phyloP scores from a whole-genome alignment of 2,329 filamentous ascomycete genomes.

The Trichoderma arundinaceum region DNA sequence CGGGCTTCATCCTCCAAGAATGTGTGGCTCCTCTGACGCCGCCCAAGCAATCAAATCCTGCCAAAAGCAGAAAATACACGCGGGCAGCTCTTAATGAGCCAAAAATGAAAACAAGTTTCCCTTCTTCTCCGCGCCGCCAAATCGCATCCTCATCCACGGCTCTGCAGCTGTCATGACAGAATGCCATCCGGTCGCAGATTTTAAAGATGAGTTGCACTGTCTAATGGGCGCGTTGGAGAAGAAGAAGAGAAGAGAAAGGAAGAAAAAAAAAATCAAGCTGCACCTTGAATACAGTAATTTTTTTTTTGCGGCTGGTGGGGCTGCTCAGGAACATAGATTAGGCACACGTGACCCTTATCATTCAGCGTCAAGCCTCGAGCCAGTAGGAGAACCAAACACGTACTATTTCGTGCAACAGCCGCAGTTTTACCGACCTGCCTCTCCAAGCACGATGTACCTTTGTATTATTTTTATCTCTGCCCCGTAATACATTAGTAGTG shows the following conservation, averaged over 20 bases:
- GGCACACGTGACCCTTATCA: constrained; percentile 32
- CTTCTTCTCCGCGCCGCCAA: constrained; percentile 62
- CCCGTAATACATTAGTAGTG: constrained; percentile 5
- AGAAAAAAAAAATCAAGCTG: background rate
- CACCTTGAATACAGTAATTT: constrained; percentile 3
- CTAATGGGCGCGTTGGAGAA: constrained; percentile 74
- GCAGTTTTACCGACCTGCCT: constrained; percentile 33
- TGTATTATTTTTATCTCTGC: background rate
- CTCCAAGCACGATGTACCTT: no score
- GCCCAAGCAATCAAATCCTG: constrained; percentile 43
- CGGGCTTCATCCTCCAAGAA: constrained; percentile 26
- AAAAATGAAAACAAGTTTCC: constrained; percentile 37
- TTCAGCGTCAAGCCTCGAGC: no score
- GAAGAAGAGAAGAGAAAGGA: constrained; percentile 45
- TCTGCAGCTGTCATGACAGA: constrained; percentile 67
- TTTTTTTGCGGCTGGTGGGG: constrained; percentile 3
- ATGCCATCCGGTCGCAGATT: constrained; percentile 65
- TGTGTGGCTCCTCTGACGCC: constrained; percentile 53
- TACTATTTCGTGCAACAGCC: background rate
- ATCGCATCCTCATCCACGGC: constrained; percentile 69
- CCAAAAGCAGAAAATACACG: constrained; percentile 49
- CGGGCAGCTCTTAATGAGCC: constrained; percentile 65
- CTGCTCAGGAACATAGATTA: constrained; percentile 4
- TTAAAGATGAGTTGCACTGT: constrained; percentile 81
- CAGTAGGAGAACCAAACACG: no score